Evolutionary conservation across 306 rosid genomes (phyloP), one percentile per base, ranked within the genome.

Genomic region (Sphenostylis stenocarpa): DNA sequence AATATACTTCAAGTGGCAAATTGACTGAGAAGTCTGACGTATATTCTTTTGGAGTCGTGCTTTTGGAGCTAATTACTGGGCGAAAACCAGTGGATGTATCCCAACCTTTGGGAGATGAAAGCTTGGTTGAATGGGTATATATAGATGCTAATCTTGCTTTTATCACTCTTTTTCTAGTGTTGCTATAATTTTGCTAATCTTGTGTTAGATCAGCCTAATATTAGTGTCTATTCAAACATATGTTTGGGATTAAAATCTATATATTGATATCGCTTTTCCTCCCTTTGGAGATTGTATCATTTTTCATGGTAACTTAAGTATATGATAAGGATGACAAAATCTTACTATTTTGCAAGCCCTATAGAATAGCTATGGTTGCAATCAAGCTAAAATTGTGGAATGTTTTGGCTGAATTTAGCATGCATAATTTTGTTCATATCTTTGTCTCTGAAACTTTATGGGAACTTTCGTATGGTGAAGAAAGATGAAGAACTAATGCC

Each of bases 1-100:
- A 94, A 85, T 94, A 94, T 77, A 97, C 95, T 21, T 92, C 96
- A 31, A 94, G 96, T 80, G 98, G 98, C 14, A 92, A 92, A 88
- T 70, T 94, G 89, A 87, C 95, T 6, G 97, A 92, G 78, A 90
- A 89, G 81, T 90, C 96, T 62, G 98, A 94, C 76, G 96, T 94
- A 55, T 94, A 75, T 85, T 92, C 97, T 68, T 94, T 65, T 74
- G 98, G 98, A 72, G 98, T 94, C 11, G 97, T 94, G 67, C 91
- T 94, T 82, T 83, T 94, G 78, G 98, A 94, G 86, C 91, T 94
- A 57, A 90, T 94, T 75, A 90, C 98, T 7, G 98, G 98, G 70
- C 80, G 96, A 73, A 94, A 89, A 84, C 91, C 98, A 26, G 93
- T 94, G 60, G 98, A 94, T 78, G 9, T 84, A 68, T 89, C 96